Evolutionary conservation across 2,329 filamentous ascomycete species (phyloP).

Genomic region (Uncinocarpus reesii): DNA sequence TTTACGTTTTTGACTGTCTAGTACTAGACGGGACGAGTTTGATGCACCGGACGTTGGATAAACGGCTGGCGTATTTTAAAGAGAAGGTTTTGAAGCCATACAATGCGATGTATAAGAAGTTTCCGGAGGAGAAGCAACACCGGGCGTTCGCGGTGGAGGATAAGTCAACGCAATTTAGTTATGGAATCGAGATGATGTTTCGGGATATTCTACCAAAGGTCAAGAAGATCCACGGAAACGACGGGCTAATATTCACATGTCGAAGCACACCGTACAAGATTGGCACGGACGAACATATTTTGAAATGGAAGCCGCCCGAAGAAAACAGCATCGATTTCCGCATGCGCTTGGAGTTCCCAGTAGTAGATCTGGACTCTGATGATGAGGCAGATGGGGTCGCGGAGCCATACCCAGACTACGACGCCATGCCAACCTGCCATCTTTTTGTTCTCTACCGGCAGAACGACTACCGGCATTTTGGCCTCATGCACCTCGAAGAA

Average conservation of each 20-base stretch:
- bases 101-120: constrained; percentile 62
- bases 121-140: constrained; percentile 56
- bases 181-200: constrained; percentile 89
- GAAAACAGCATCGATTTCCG: constrained; percentile 95
- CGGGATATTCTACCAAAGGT: constrained; percentile 70
- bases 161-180: constrained; percentile 81
- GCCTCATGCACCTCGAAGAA: constrained; percentile 57
- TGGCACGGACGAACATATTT: constrained; percentile 83
- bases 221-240: constrained; percentile 69
- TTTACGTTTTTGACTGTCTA: constrained; percentile 79
- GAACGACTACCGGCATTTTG: constrained; percentile 55
- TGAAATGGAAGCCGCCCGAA: constrained; percentile 94
- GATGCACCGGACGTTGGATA: constrained; percentile 72
- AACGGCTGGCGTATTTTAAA: constrained; percentile 77
- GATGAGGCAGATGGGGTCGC: constrained; percentile 58
- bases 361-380: constrained; percentile 55
- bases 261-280: constrained; percentile 73
- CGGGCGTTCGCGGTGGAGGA: constrained; percentile 74
- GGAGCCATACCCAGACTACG: constrained; percentile 63
- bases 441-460: constrained; percentile 61
- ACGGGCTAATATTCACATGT: constrained; percentile 97
- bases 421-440: constrained; percentile 62
- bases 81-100: constrained; percentile 69
- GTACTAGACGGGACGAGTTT: constrained; percentile 66
- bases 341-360: constrained; percentile 64